These are phyloP conservation scores for Achaetomiella virescens DNA, from an alignment of 495 filamentous ascomycete species.

Conservation along the genomic window DNA sequence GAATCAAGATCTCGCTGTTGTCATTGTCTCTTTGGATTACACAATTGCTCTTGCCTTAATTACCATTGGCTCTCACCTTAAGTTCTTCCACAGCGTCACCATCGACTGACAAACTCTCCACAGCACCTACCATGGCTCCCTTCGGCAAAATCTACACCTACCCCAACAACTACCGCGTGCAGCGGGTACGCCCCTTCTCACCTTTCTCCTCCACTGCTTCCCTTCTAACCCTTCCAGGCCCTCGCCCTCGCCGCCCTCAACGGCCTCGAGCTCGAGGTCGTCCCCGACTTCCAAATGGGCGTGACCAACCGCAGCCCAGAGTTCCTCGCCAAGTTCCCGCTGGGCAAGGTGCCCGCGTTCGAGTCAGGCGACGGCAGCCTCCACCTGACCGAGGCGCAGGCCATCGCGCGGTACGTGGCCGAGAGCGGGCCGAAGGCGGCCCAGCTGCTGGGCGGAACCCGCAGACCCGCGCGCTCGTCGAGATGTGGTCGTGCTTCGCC, in stretches of 20 bases:
- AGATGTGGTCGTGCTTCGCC: constrained; percentile 45
- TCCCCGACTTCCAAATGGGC: constrained; percentile 35
- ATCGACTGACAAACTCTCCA: background rate
- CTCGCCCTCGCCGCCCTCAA: constrained; percentile 50
- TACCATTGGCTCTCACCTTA: no score
- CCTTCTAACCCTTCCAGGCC: constrained; percentile 27
- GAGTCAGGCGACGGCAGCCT: constrained; percentile 46
- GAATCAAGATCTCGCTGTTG: background rate
- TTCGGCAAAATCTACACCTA: constrained; percentile 49
- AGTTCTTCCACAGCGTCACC: no score
- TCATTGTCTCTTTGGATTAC: background rate
- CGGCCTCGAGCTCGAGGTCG: constrained; percentile 38
- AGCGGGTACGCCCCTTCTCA: constrained; percentile 35
- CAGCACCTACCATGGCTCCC: constrained; percentile 38
- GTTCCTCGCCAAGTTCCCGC: constrained; percentile 55
- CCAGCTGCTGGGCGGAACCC: constrained; percentile 46
- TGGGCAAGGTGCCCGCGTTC: constrained; percentile 56
- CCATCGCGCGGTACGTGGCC: constrained; percentile 51
- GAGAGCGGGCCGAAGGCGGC: constrained; percentile 44
- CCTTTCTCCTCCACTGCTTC: background rate
- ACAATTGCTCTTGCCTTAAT: no score
- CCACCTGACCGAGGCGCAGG: constrained; percentile 45
- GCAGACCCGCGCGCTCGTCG: constrained; percentile 43
- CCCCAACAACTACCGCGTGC: constrained; percentile 42
- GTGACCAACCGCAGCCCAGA: constrained; percentile 45